Conservation (phyloP, 2,329 filamentous ascomycete genomes). For the Fragosphaeria purpurea region DNA sequence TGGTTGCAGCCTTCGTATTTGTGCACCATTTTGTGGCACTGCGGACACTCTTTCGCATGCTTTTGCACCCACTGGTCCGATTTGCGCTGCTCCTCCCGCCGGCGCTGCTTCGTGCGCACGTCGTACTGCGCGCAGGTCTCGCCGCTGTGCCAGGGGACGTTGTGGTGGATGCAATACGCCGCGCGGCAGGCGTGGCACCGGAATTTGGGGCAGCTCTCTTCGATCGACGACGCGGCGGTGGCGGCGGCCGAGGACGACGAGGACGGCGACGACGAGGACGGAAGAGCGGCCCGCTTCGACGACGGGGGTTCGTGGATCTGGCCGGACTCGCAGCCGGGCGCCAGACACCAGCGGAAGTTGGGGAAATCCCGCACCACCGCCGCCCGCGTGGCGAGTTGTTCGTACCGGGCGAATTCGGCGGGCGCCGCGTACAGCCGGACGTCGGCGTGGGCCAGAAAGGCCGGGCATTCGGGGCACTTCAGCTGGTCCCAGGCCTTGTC, state of each 20-base stretch:
- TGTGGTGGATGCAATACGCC: constrained; percentile 24
- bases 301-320: constrained; percentile 21
- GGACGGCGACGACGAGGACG: no score
- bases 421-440: constrained; percentile 19
- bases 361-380: constrained; percentile 17
- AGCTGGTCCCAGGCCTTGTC: constrained; percentile 22
- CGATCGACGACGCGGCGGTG: not conserved
- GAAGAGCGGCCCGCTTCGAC: no score
- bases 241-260: no score
- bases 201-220: constrained; percentile 20
- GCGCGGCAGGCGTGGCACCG: constrained; percentile 23
- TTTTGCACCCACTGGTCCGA: constrained; percentile 21
- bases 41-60: constrained; percentile 20
- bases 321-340: constrained; percentile 25
- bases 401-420: constrained; percentile 24
- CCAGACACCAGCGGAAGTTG: constrained; percentile 29
- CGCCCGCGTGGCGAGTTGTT: constrained; percentile 23
- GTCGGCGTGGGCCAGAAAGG: constrained; percentile 20
- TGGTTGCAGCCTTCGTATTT: constrained; percentile 30
- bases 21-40: constrained; percentile 24
- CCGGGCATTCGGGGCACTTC: constrained; percentile 25
- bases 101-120: constrained; percentile 17
- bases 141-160: constrained; percentile 26
- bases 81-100: constrained; percentile 20
- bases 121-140: constrained; percentile 29